Conservation (phyloP, 441 rosid species). For the Geranium incanum region DNA sequence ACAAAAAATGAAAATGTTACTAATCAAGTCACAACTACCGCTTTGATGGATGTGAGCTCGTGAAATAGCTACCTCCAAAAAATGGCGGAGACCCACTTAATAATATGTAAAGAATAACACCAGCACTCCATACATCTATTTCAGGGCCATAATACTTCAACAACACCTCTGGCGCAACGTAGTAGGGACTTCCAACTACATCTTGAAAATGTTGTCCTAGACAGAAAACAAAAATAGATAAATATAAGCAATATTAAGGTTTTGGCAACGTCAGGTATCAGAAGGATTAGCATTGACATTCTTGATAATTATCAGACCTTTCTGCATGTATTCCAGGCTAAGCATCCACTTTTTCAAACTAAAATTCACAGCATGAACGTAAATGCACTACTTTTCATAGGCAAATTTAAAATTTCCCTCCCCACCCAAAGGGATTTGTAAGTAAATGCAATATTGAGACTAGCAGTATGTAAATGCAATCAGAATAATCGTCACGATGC, state of each 20-base stretch:
- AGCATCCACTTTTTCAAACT: too few species aligned
- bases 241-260: background rate
- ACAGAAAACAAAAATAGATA: conserved; percentile 4
- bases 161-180: conserved; percentile 95
- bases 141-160: conserved; percentile 73
- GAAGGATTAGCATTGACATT: too few species aligned
- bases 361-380: too few species aligned
- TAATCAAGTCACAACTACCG: background rate
- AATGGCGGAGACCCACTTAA: conserved; percentile 92
- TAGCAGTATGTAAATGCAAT: too few species aligned
- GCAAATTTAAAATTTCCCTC: too few species aligned
- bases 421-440: too few species aligned
- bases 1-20: background rate
- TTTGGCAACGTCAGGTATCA: background rate
- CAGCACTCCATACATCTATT: conserved; percentile 98
- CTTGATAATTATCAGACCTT: too few species aligned
- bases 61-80: conserved; percentile 66
- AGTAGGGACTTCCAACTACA: conserved; percentile 93
- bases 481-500: too few species aligned
- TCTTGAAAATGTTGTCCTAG: conserved; percentile 76
- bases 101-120: conserved; percentile 81
- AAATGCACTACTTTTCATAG: too few species aligned
- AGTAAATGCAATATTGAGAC: too few species aligned
- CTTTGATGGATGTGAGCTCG: background rate
- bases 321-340: too few species aligned